Conservation (phyloP, 2,329 filamentous ascomycete species). For the Fusarium agapanthi region DNA sequence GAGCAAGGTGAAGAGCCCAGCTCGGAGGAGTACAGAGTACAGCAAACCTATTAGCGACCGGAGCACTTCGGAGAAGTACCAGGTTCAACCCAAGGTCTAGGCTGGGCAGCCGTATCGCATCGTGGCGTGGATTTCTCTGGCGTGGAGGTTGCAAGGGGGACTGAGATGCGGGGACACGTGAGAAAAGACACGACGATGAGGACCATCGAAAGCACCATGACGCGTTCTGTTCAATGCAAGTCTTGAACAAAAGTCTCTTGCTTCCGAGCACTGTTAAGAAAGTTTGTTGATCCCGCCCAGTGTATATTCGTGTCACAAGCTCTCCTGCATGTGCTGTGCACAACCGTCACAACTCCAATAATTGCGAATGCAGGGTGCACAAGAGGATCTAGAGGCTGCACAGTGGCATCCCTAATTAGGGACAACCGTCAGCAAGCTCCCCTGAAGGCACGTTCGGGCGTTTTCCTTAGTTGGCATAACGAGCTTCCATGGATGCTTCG, state of each 20-base stretch:
- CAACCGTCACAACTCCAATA: constrained; percentile 10
- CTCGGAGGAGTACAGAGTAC: constrained; percentile 29
- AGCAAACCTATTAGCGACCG: constrained; percentile 6
- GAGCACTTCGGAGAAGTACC: constrained; percentile 32
- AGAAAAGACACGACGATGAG: constrained; percentile 33
- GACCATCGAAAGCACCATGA: constrained; percentile 35
- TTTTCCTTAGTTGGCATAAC: constrained; percentile 39
- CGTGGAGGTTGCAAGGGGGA: constrained; percentile 39
- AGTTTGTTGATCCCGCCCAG: constrained; percentile 9
- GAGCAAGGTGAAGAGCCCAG: constrained; percentile 12
- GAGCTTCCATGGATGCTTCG: constrained; percentile 43
- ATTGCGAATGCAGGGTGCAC: constrained; percentile 8
- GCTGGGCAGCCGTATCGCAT: constrained; percentile 36
- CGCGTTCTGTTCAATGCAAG: constrained; percentile 26
- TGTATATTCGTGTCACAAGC: constrained; percentile 19
- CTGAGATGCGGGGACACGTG: constrained; percentile 44
- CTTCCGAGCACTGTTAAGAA: constrained; percentile 10
- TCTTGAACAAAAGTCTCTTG: constrained; percentile 22
- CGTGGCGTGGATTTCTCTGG: constrained; percentile 36
- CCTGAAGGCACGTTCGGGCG: constrained; percentile 25
- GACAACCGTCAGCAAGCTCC: constrained; percentile 19
- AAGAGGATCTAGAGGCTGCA: constrained; percentile 1
- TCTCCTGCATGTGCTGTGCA: constrained; percentile 1
- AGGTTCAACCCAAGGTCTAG: constrained; percentile 33
- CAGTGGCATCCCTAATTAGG: constrained; percentile 20